Evolutionary conservation across 345 rosid species (phyloP).

Genomic region (Turnera subulata): DNA sequence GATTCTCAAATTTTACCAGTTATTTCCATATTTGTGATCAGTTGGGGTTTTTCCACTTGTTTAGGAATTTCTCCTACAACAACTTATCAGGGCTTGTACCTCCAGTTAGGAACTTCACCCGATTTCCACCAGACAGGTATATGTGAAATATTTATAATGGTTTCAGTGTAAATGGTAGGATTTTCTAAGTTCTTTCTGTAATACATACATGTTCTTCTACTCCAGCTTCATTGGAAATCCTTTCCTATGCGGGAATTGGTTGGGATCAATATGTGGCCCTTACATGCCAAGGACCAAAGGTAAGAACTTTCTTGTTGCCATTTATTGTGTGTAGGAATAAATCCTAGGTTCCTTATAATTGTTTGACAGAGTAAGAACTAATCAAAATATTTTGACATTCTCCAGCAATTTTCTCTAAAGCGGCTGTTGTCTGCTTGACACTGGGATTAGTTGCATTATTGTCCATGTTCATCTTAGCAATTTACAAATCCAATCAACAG

Average conservation of each 20-base stretch:
- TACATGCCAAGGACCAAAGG: slow-evolving; percentile 50
- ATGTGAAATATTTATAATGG: neutral
- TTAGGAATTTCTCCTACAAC: slow-evolving; percentile 84
- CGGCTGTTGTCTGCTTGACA: slow-evolving; percentile 55
- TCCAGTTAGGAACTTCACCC: slow-evolving; percentile 52
- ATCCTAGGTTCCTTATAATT: no score
- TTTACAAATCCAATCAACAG: slow-evolving; percentile 60
- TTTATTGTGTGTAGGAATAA: no score
- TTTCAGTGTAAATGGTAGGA: neutral
- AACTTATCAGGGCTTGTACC: slow-evolving; percentile 77
- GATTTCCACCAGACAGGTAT: slow-evolving; percentile 68
- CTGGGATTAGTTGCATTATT: slow-evolving; percentile 53
- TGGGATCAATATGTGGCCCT: slow-evolving; percentile 69
- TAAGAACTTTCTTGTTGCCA: slow-evolving; percentile 10
- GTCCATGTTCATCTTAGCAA: slow-evolving; percentile 39
- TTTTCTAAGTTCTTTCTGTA: neutral
- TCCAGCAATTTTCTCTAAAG: slow-evolving; percentile 49
- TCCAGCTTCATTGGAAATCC: slow-evolving; percentile 77
- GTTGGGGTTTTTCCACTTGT: no score
- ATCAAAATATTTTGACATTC: neutral
- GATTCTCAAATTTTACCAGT: no score
- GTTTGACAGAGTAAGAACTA: neutral
- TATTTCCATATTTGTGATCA: no score
- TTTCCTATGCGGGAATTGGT: slow-evolving; percentile 76
- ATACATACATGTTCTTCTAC: neutral